Evolutionary conservation across 1,139 yeast genomes (phyloP).

Genomic region (Diutina pseudorugosa): DNA sequence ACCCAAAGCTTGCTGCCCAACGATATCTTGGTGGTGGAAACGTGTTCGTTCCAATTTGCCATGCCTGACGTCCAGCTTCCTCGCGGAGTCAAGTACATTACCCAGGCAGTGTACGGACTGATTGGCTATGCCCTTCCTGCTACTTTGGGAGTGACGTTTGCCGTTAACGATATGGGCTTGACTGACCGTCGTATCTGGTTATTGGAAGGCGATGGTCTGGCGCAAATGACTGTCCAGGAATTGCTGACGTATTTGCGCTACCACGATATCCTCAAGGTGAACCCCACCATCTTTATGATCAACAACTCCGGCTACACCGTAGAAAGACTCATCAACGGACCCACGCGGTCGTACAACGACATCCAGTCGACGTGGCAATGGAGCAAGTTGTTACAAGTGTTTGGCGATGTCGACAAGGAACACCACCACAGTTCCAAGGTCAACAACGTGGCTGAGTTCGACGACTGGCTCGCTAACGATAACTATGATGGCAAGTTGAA

Average conservation of each 20-base stretch:
- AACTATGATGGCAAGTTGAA: constrained; percentile 25
- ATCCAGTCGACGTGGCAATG: constrained; percentile 72
- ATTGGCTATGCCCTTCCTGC: constrained; percentile 86
- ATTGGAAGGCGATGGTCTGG: constrained; percentile 83
- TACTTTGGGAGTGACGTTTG: constrained; percentile 66
- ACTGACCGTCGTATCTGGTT: constrained; percentile 45
- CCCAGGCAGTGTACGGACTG: constrained; percentile 68
- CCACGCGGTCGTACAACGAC: constrained; percentile 66
- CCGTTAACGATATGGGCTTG: constrained; percentile 39
- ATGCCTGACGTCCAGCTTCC: constrained; percentile 54
- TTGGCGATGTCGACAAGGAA: constrained; percentile 44
- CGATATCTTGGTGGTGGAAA: constrained; percentile 62
- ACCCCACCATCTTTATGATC: constrained; percentile 54
- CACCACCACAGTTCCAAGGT: constrained; percentile 24
- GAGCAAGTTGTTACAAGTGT: constrained; percentile 49
- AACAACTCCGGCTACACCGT: constrained; percentile 84
- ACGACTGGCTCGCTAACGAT: constrained; percentile 10
- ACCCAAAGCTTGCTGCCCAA: constrained; percentile 34
- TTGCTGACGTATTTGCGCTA: constrained; percentile 55
- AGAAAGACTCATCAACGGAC: constrained; percentile 75
- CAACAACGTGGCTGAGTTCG: constrained; percentile 17
- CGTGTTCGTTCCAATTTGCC: constrained; percentile 70
- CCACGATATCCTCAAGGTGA: constrained; percentile 8
- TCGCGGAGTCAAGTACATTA: constrained; percentile 31
- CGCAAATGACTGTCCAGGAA: constrained; percentile 85